These are phyloP conservation scores for Pyricularia grisea DNA, from an alignment of 2,329 filamentous ascomycete genomes.

Conservation along the genomic window DNA sequence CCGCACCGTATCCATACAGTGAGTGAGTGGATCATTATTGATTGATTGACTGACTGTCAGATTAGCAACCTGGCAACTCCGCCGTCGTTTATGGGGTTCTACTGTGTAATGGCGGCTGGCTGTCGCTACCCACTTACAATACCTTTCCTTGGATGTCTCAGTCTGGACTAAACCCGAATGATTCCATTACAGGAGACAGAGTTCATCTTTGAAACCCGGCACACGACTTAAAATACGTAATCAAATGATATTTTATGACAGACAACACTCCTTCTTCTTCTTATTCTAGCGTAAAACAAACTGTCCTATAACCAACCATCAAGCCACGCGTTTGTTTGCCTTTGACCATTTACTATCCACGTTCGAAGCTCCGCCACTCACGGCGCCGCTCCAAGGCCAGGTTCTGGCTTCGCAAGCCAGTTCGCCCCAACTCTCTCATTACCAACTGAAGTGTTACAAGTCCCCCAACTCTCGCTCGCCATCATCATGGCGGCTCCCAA, in stretches of 20 bases:
- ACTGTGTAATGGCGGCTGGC: neutral
- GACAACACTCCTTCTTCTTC: neutral
- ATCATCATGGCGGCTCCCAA: conserved; percentile 32
- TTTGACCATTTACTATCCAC: neutral
- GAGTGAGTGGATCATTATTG: too few species aligned
- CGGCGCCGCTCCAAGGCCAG: neutral
- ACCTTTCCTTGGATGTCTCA: neutral
- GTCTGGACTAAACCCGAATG: neutral
- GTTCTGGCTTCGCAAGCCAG: neutral
- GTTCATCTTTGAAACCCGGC: neutral
- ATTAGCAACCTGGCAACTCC: neutral
- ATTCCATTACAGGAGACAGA: neutral
- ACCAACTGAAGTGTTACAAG: neutral
- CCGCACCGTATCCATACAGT: neutral
- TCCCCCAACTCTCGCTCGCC: neutral
- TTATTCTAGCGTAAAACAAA: neutral
- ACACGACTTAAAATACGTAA: neutral
- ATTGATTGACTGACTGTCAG: neutral
- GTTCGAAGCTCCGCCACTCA: neutral
- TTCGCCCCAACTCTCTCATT: neutral
- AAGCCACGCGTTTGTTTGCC: neutral
- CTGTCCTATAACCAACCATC: neutral
- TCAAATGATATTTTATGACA: neutral
- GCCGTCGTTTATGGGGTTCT: neutral
- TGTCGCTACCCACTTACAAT: neutral